Percentiles rank a stretch among this genome's conserved stretches.
phyloP scores from a whole-genome alignment of 2,329 filamentous ascomycete species.

The Thielaviopsis euricoi region DNA sequence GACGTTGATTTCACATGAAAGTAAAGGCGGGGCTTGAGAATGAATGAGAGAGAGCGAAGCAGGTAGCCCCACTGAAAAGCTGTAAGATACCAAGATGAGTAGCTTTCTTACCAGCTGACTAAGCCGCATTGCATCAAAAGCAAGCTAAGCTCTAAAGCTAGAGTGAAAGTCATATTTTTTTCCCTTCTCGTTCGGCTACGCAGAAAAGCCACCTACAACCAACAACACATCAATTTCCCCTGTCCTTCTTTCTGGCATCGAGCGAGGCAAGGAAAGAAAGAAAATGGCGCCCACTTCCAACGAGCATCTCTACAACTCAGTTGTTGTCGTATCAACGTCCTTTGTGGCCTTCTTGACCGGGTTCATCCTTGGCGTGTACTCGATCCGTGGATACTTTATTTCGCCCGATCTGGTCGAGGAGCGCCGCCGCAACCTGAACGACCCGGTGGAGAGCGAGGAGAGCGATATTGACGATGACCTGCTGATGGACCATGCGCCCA shows the following conservation, averaged over 20 bases:
- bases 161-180: not conserved
- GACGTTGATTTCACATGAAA: not conserved
- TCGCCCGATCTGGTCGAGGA: conserved; percentile 39
- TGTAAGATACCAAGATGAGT: not conserved
- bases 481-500: conserved; percentile 47
- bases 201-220: not conserved
- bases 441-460: conserved; percentile 52
- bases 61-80: not conserved
- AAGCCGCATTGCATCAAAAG: not conserved
- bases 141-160: no score
- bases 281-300: conserved; percentile 19
- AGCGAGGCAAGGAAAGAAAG: no score
- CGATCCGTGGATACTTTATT: conserved; percentile 42
- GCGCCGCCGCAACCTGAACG: conserved; percentile 36
- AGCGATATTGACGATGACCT: conserved; percentile 49
- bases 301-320: conserved; percentile 25
- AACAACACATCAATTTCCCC: not conserved
- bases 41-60: no score
- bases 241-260: no score
- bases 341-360: conserved; percentile 60
- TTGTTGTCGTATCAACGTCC: conserved; percentile 55
- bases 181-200: not conserved
- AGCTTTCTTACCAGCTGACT: not conserved
- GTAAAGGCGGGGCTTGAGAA: not conserved
- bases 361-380: conserved; percentile 68